Evolutionary conservation across 495 filamentous ascomycete genomes (phyloP), one percentile per base, ranked within the genome.

Genomic region (Lineolata rhizophorae): DNA sequence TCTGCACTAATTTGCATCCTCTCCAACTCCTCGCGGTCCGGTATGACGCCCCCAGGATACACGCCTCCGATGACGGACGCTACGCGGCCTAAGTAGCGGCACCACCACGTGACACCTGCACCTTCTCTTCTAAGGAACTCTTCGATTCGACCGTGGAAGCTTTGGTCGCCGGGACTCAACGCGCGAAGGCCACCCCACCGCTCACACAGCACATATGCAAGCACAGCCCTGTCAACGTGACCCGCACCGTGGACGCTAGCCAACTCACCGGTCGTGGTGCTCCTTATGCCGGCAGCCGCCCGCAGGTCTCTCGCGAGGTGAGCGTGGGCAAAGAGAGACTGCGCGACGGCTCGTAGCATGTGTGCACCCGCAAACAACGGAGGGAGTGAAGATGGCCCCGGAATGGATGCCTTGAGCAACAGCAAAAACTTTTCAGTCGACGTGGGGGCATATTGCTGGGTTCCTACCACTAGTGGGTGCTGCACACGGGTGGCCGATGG

Each of bases 201-300:
- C 28, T 72, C 76, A 32, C 71, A 82, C 9, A 85, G 62, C 2
- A 74, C 63, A 1, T 93, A 52, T 0, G 72, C 76, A 1, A 93
- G 52, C 1, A 80, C 52, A 0, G 73, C 70, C 2, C 84, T 66
- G 20, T 72, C 60, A 10, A 65, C 39, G 37, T 94, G 84, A 1
- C 64, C 67, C 6, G 91, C 53, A 0, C 82, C 79, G 30, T 84
- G 76, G 1, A 64, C 57, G 1, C 54, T 57, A 11, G 75, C 64
- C 0, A 85, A 53, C 6, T 71, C 48, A 0, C 76, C 73, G 0
- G 67, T 70, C 5, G 76, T 68, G 0, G 84, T 79, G 26, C 65
- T 60, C 32, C 80, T 71, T 4, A 94, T 50, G 2, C 74, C 76
- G 21, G 71, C 68, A 22, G 70, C 60, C 0, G 81, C 69, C 16